phyloP scores from a whole-genome alignment of 148 eudicot species.

The Arctostaphylos glauca region DNA sequence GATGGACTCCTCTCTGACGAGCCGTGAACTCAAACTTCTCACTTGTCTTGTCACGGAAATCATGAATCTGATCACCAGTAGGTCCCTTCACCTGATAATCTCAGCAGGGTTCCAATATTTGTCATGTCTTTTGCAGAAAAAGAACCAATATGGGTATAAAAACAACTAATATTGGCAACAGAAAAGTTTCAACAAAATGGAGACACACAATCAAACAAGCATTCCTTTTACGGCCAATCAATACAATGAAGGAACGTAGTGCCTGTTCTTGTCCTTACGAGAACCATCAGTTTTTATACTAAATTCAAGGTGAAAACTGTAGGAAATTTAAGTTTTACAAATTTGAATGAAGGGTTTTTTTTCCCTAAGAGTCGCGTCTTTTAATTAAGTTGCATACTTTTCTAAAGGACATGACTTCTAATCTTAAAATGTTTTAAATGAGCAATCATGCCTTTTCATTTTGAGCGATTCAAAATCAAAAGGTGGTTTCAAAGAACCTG shows the following conservation, averaged over 20 bases:
- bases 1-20: constrained; percentile 69
- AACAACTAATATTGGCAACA: not conserved
- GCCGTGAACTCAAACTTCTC: constrained; percentile 83
- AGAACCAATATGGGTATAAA: not conserved
- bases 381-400: too few species aligned
- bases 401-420: too few species aligned
- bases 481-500: too few species aligned
- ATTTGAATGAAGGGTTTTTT: not conserved
- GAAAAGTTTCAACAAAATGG: not conserved
- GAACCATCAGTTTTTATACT: not conserved
- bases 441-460: too few species aligned
- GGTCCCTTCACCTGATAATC: constrained; percentile 74
- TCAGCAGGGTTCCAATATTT: not conserved
- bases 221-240: not conserved
- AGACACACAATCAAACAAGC: not conserved
- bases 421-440: too few species aligned
- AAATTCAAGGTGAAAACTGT: too few species aligned
- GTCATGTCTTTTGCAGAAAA: not conserved
- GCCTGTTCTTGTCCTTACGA: not conserved
- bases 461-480: too few species aligned
- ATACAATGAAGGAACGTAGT: not conserved
- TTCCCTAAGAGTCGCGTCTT: too few species aligned
- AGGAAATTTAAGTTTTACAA: not conserved
- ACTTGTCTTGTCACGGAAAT: constrained; percentile 42
- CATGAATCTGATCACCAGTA: constrained; percentile 66